Evolutionary conservation across 139 green algal species (phyloP).

Genomic region (Pleodorina starrii): DNA sequence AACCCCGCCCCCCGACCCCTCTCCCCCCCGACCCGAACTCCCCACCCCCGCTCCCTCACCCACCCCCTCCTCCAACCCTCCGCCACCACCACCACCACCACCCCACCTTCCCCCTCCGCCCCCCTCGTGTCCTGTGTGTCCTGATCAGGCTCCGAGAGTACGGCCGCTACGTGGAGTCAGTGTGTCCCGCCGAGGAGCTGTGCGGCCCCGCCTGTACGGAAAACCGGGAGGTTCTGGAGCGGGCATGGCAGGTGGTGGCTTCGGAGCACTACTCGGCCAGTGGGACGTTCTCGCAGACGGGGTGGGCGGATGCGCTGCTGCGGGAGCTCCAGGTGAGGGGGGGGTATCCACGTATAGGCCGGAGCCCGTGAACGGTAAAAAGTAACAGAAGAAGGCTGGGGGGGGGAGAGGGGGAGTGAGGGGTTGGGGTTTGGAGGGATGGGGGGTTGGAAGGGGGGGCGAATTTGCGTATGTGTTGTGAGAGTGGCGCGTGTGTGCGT

Average conservation of each 20-base stretch:
- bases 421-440: not conserved
- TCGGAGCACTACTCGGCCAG: conserved; percentile 70
- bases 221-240: conserved; percentile 74
- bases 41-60: not conserved
- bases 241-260: conserved; percentile 69
- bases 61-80: not conserved
- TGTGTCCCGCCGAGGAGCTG: conserved; percentile 27
- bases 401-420: not conserved
- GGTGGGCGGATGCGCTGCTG: conserved; percentile 71
- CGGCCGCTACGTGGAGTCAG: conserved; percentile 56
- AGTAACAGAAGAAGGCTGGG: no score
- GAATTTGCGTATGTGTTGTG: not conserved
- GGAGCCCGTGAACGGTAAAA: no score
- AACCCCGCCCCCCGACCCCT: not conserved
- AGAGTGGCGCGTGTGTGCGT: no score
- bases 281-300: conserved; percentile 64
- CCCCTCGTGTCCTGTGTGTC: no score
- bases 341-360: no score
- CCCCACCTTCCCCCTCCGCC: not conserved
- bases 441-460: not conserved
- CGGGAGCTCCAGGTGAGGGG: conserved; percentile 54
- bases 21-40: no score
- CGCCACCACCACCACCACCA: not conserved
- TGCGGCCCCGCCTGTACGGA: conserved; percentile 57
- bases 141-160: conserved; percentile 67